These are phyloP conservation scores for Tolypocladium guangdongense DNA, from an alignment of 2,329 filamentous ascomycete genomes.

Conservation along the genomic window DNA sequence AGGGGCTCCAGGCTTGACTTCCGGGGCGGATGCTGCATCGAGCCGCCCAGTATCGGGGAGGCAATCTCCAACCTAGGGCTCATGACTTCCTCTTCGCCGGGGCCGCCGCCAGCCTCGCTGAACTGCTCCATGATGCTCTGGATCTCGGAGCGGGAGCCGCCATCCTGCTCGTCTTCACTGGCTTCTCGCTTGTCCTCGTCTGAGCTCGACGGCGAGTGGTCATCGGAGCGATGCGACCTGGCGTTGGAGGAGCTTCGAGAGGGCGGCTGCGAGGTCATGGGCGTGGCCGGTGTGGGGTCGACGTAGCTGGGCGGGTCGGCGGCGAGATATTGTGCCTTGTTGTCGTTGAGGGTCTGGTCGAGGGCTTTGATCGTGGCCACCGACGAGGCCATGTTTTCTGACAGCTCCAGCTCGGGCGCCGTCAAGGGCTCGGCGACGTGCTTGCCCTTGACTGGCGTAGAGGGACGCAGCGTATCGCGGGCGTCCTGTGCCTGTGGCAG, in stretches of 20 bases:
- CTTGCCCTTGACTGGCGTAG: conserved; percentile 12
- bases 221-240: conserved; percentile 31
- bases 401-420: conserved; percentile 4
- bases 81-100: conserved; percentile 77
- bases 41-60: conserved; percentile 61
- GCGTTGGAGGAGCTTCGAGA: conserved; percentile 49
- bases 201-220: conserved; percentile 42
- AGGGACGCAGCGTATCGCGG: background rate
- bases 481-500: background rate
- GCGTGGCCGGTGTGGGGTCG: conserved; percentile 48
- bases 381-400: conserved; percentile 32
- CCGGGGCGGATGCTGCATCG: conserved; percentile 64
- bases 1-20: conserved; percentile 77
- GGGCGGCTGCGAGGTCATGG: conserved; percentile 40
- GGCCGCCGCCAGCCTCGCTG: conserved; percentile 60
- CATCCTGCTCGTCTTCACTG: conserved; percentile 55
- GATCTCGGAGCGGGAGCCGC: conserved; percentile 72
- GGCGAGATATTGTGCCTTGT: conserved; percentile 31
- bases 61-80: conserved; percentile 75
- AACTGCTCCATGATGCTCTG: conserved; percentile 98
- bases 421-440: conserved; percentile 9
- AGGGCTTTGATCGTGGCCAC: conserved; percentile 38
- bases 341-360: conserved; percentile 23
- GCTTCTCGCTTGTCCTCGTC: conserved; percentile 46
- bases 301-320: conserved; percentile 39